A percentile compares a stretch with the other conserved stretches of the same genome.
Conservation (phyloP, 305 asterid species). For the Euphrasia arctica region DNA sequence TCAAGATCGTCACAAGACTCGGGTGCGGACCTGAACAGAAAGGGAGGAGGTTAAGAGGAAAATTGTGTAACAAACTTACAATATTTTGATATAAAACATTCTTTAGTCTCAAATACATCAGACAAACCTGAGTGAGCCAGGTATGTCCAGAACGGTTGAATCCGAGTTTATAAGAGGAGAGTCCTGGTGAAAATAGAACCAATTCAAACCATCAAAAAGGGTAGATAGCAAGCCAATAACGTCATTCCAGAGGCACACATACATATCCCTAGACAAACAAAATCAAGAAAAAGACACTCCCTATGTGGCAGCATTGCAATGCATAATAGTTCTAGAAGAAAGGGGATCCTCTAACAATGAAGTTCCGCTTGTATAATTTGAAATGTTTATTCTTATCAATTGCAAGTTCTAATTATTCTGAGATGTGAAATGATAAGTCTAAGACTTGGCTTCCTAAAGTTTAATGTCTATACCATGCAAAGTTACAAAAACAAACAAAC, state of each 20-base stretch:
- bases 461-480: constrained; percentile 8
- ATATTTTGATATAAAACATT: constrained; percentile 12
- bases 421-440: neutral
- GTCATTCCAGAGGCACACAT: constrained; percentile 7
- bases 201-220: neutral
- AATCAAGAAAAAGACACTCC: neutral
- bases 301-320: neutral
- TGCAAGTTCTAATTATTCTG: constrained; percentile 1
- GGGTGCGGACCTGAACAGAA: constrained; percentile 63
- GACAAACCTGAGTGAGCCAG: constrained; percentile 45
- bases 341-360: neutral
- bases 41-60: constrained; percentile 20
- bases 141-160: constrained; percentile 30
- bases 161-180: constrained; percentile 28
- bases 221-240: neutral
- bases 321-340: constrained; percentile 2
- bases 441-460: constrained; percentile 4
- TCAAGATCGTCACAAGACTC: constrained; percentile 55
- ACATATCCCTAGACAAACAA: neutral
- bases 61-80: constrained; percentile 4
- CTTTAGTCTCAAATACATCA: constrained; percentile 25
- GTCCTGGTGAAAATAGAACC: constrained; percentile 35
- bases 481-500: too few relatives aligned
- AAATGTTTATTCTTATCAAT: neutral
- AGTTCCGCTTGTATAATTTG: constrained; percentile 1